A percentile compares a stretch with the other conserved stretches of the same genome.
phyloP scores from a whole-genome alignment of 2,329 filamentous ascomycete genomes.

The Claviceps africana region DNA sequence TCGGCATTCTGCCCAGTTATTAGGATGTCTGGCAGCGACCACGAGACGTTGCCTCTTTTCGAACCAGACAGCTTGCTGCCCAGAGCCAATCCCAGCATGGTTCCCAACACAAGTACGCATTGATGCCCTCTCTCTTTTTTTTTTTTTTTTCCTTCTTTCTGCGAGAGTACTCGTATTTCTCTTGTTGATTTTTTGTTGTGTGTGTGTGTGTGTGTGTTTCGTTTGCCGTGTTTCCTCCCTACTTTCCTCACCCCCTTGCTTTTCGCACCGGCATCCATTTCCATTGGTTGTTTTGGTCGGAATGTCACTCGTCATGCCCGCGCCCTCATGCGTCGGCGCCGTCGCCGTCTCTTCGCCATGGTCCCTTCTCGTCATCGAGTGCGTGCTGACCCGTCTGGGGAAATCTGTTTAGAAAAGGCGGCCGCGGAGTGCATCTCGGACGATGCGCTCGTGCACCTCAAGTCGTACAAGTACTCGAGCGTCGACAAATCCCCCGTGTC shows the following conservation, averaged over 20 bases:
- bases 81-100: constrained; percentile 17
- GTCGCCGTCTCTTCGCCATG: too few relatives aligned
- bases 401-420: constrained; percentile 26
- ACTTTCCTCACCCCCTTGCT: background rate
- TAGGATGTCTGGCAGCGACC: constrained; percentile 17
- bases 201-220: too few relatives aligned
- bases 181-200: too few relatives aligned
- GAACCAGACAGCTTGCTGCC: constrained; percentile 13
- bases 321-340: too few relatives aligned
- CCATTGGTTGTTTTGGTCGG: background rate
- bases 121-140: too few relatives aligned
- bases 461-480: constrained; percentile 92
- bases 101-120: constrained; percentile 21
- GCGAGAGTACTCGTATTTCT: background rate
- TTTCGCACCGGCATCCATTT: background rate
- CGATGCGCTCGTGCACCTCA: constrained; percentile 79
- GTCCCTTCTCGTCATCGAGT: background rate
- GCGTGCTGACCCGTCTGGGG: constrained; percentile 2
- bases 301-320: too few relatives aligned
- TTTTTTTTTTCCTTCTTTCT: too few relatives aligned
- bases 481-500: constrained; percentile 94
- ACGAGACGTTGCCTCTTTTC: constrained; percentile 20
- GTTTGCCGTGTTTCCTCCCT: too few relatives aligned
- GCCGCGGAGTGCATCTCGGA: constrained; percentile 68
- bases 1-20: constrained; percentile 9